Conservation (phyloP, 805 yeast genomes). For the Candida incommunis region DNA sequence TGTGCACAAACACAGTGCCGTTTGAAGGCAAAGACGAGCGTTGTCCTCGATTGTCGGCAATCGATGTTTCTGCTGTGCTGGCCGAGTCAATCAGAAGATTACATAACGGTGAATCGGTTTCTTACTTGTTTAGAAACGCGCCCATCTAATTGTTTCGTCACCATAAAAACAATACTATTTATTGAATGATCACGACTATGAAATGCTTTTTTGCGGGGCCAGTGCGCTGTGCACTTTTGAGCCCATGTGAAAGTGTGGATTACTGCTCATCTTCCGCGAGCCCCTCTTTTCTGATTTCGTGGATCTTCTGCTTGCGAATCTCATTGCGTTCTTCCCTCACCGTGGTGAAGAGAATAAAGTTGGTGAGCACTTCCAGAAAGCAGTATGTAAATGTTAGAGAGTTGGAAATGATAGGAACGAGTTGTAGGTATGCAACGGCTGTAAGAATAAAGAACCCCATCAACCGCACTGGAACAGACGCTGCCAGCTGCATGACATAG, state of each 20-base stretch:
- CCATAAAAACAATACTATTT: not conserved
- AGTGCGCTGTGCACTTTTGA: too few species aligned
- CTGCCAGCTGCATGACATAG: not conserved
- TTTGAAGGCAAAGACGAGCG: constrained; percentile 45
- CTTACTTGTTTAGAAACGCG: constrained; percentile 69
- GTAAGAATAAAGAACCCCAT: constrained; percentile 13
- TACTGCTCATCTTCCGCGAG: constrained; percentile 8
- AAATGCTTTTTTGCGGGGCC: too few species aligned
- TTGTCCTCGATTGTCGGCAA: constrained; percentile 57
- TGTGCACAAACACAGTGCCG: constrained; percentile 92
- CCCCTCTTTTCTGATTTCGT: constrained; percentile 10
- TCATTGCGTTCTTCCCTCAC: constrained; percentile 24
- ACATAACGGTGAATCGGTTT: constrained; percentile 93
- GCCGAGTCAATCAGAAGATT: constrained; percentile 92
- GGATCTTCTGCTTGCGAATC: constrained; percentile 6
- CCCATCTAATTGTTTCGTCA: constrained; percentile 22
- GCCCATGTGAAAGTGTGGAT: too few species aligned
- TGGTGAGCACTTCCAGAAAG: constrained; percentile 19
- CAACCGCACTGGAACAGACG: constrained; percentile 16
- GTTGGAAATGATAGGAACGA: constrained; percentile 13
- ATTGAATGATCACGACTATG: too few species aligned
- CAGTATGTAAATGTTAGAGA: constrained; percentile 18
- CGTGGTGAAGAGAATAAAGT: constrained; percentile 16
- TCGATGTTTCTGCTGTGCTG: constrained; percentile 75
- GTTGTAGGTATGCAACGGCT: constrained; percentile 11